Evolutionary conservation across 306 rosid genomes (phyloP).

Genomic region (Senna tora): DNA sequence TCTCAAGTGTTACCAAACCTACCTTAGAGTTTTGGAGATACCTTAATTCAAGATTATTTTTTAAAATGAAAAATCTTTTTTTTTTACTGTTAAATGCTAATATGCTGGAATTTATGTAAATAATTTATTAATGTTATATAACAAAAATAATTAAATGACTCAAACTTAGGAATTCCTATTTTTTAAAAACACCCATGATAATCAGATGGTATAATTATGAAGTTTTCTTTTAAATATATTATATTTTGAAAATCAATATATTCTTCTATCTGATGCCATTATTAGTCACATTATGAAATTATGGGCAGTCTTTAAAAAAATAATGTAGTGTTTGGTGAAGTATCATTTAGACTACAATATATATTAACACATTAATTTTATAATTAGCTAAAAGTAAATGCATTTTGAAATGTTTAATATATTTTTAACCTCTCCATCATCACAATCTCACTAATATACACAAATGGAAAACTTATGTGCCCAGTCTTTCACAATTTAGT

Average conservation of each 20-base stretch:
- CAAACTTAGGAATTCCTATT: not conserved
- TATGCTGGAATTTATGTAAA: too few species aligned
- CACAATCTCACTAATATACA: not conserved
- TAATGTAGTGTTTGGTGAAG: not conserved
- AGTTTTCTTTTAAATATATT: too few species aligned
- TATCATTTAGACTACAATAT: not conserved
- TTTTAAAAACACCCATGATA: not conserved
- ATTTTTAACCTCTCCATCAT: conserved; percentile 10
- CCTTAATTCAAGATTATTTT: too few species aligned
- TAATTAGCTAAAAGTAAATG: not conserved
- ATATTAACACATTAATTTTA: not conserved
- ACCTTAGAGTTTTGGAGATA: too few species aligned
- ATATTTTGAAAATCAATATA: too few species aligned
- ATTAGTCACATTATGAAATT: conserved; percentile 1
- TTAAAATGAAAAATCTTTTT: too few species aligned
- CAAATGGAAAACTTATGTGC: not conserved
- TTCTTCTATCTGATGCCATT: not conserved
- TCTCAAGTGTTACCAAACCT: too few species aligned
- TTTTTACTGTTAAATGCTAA: too few species aligned
- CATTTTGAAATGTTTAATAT: not conserved
- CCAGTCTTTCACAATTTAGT: not conserved
- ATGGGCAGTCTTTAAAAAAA: not conserved
- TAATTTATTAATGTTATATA: too few species aligned
- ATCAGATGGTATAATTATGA: not conserved
- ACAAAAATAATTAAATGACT: too few species aligned